A percentile compares a stretch with the other conserved stretches of the same genome.
Evolutionary conservation across 2,329 filamentous ascomycete species (phyloP).

Genomic region (Nannizziopsis arthrosporioides): DNA sequence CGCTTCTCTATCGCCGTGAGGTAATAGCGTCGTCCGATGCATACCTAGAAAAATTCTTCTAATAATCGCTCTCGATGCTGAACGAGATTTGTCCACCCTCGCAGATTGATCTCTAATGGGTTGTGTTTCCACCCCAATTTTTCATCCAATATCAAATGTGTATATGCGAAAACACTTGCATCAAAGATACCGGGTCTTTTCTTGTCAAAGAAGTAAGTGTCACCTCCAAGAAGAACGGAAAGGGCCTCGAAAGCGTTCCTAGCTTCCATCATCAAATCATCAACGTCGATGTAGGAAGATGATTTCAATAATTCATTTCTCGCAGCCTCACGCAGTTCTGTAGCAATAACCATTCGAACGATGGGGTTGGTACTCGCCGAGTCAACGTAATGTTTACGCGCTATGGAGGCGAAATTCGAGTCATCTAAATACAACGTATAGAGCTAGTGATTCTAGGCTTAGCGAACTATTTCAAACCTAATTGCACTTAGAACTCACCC

Average conservation of each 20-base stretch:
- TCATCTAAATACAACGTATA: constrained; percentile 69
- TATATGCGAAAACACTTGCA: constrained; percentile 81
- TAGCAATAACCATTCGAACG: constrained; percentile 52
- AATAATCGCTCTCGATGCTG: constrained; percentile 51
- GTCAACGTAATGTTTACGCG: constrained; percentile 58
- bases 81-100: constrained; percentile 50
- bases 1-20: not conserved
- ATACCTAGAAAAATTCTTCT: constrained; percentile 37
- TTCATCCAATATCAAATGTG: constrained; percentile 62
- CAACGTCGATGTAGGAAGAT: constrained; percentile 42
- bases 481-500: constrained; percentile 39
- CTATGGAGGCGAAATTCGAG: constrained; percentile 53
- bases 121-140: constrained; percentile 53
- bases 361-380: constrained; percentile 48
- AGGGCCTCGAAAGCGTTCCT: constrained; percentile 52
- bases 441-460: constrained; percentile 41
- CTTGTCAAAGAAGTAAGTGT: constrained; percentile 51
- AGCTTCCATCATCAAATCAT: constrained; percentile 49
- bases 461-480: constrained; percentile 4
- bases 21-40: constrained; percentile 2
- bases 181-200: constrained; percentile 63
- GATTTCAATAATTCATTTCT: constrained; percentile 59
- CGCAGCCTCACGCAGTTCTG: constrained; percentile 62
- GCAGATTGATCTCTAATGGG: constrained; percentile 46
- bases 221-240: constrained; percentile 45